Base-by-base conservation (phyloP, 495 filamentous ascomycete genomes). In the Penicillium macrosclerotiorum region DNA sequence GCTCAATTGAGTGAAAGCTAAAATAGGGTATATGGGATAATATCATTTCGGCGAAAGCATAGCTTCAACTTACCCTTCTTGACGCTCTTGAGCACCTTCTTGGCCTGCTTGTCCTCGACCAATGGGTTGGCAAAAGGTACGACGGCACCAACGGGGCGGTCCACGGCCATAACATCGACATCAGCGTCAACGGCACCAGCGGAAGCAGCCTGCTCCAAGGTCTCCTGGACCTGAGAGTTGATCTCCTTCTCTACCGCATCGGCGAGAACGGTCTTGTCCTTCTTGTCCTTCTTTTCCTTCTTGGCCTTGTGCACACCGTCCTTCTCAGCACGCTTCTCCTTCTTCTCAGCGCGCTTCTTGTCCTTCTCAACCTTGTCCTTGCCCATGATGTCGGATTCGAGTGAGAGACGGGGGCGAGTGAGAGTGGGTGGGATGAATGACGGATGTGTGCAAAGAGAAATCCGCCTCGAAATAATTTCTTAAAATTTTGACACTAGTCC, bases 41-140 rank as follows among this genome's bases (percentile, higher is more conserved):
- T n/a, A n/a, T n/a, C n/a, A 1, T 14, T 5, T 13, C 47, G 16
- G 11, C 11, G 14, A 30, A 3, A 13, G 9, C 26, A 11, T 18
- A 29, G 25, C n/a, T 14, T 24, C 14, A 13, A 52, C 77, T 38
- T 77, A 96, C 93, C 88, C 74, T 94, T 94, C 80, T 93, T 92
- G 40, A 97, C 88, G 24, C 80, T 81, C 78, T 94, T 94, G 59
- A 92, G 72, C 27, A 94, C 80, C 82, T 95, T 96, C 82, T 96
- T 96, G 55, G 83, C 80, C 18, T 77, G 69, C 79, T 96, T 96
- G 59, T 95, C 90, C 57, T 93, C 86, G 14, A 88, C 90, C 59
- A 97, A 73, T 33, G 94, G 93, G 52, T 83, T 76, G 46, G 93
- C 94, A 63, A 97, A 98, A n/a, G 90, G 90, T 34, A 96, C 92